phyloP scores from a whole-genome alignment of 495 filamentous ascomycete species.

The Tricharina praecox region DNA sequence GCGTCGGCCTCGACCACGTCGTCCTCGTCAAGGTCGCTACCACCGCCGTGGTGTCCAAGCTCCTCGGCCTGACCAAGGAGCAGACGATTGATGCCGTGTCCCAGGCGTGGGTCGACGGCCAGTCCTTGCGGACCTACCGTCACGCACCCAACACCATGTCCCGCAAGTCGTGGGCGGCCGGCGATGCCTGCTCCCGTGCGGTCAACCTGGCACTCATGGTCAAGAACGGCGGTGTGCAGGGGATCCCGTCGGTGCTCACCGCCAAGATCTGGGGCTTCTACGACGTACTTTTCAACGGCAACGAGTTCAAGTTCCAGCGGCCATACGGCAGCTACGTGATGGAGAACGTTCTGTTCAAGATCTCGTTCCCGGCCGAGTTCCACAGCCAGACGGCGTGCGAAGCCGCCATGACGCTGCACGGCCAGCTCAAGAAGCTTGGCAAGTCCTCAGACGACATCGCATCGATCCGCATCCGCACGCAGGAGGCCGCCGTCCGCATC shows the following conservation, averaged over 20 bases:
- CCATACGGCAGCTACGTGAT: constrained; percentile 96
- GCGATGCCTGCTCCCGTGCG: constrained; percentile 90
- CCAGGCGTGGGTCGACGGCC: constrained; percentile 94
- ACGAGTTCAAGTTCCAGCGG: constrained; percentile 89
- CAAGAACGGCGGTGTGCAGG: constrained; percentile 63
- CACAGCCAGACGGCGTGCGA: constrained; percentile 98
- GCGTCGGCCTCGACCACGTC: constrained; percentile 93
- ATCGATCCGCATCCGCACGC: constrained; percentile 78
- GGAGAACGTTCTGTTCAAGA: constrained; percentile 99
- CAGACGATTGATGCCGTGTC: constrained; percentile 91
- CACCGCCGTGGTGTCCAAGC: constrained; percentile 80
- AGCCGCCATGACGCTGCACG: constrained; percentile 71
- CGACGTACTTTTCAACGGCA: constrained; percentile 89
- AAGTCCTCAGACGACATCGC: constrained; percentile 94
- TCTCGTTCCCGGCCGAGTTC: constrained; percentile 78
- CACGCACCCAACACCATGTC: constrained; percentile 99
- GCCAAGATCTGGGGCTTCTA: constrained; percentile 97
- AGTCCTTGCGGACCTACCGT: constrained; percentile 87
- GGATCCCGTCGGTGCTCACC: constrained; percentile 79
- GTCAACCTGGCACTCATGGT: constrained; percentile 93
- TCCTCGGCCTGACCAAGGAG: constrained; percentile 74
- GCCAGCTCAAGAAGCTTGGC: constrained; percentile 61
- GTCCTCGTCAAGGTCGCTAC: constrained; percentile 95
- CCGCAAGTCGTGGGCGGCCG: constrained; percentile 95
- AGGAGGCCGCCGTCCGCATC: constrained; percentile 95